Base-by-base conservation (phyloP, 257 asterid species). In the Solanum pinnatisectum region DNA sequence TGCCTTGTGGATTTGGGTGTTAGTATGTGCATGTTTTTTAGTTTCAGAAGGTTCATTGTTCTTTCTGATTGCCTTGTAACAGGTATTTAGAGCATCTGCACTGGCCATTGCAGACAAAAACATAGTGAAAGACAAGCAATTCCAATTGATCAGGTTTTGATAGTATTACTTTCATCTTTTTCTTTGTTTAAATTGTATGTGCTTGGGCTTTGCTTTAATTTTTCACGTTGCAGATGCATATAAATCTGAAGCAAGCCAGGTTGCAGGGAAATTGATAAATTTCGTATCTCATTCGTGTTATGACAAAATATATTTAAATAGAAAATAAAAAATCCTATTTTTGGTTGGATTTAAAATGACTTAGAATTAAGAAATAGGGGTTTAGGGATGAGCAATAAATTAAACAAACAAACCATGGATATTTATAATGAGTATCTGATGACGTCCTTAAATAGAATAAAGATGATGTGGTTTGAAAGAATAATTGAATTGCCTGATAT, bases 111-210 rank as follows among this genome's bases (percentile, higher is more conserved):
- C 99, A 5, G 94, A 95, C 93, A 96, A 94, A 91, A 94, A 65
- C 68, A 86, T 95, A 88, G 82, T 95, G 81, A 95, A 90, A 77
- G 99, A 95, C 94, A 95, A 96, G 98, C 99, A 96, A 91, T 96
- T 96, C 91, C 99, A 96, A 89, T 96, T 96, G 91, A 96, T 96
- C 95, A 96, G 98, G 98, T 95, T 84, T 71, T 77, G 46, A 77
- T 85, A 68, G 84, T 84, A 59, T 65, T 78, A 63, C 85, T 60
- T 40, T 67, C 78, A 27, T 33, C 46, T 32, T 6, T 49, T 73
- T 23, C 35, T 37, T 44, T 74, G 83, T 22, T 39, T 81, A 46
- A 40, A 27, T 83, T 68, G 27, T 42, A 10, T 44, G 44, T 70
- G 11, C 25, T 70, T 42, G 5, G 70, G 68, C 44, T 49, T 82